These are phyloP conservation scores for Lathyrus aphaca DNA, from an alignment of 306 rosid species.

Conservation along the genomic window DNA sequence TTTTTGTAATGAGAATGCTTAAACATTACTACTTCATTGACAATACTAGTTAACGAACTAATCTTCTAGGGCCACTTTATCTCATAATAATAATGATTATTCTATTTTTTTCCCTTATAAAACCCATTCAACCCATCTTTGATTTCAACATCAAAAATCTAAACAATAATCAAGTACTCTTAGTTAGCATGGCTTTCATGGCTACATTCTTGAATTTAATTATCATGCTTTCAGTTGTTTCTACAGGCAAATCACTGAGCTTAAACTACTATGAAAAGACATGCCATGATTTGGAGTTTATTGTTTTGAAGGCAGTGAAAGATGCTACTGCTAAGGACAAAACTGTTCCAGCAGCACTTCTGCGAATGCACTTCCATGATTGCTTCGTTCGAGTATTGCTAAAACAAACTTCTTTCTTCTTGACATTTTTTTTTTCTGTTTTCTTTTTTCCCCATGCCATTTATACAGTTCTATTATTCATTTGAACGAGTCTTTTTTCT, in stretches of 20 bases:
- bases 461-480: constrained; percentile 2
- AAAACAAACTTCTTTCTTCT: background rate
- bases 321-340: constrained; percentile 53
- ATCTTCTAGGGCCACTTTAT: constrained; percentile 48
- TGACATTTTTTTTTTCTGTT: background rate
- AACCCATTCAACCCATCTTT: constrained; percentile 33
- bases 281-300: constrained; percentile 68
- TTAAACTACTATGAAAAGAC: constrained; percentile 68
- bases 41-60: constrained; percentile 47
- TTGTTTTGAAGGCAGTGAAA: constrained; percentile 48
- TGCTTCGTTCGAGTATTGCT: constrained; percentile 74
- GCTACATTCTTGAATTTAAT: constrained; percentile 51
- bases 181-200: constrained; percentile 43
- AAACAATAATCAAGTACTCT: constrained; percentile 35
- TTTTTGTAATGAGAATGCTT: constrained; percentile 55
- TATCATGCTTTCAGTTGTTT: constrained; percentile 50
- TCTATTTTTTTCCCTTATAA: constrained; percentile 49
- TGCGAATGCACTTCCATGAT: constrained; percentile 84
- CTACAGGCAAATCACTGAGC: constrained; percentile 59
- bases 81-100: constrained; percentile 27
- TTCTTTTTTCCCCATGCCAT: constrained; percentile 3
- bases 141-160: constrained; percentile 36
- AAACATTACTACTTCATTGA: constrained; percentile 54
- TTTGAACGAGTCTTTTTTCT: background rate
- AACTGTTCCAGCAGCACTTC: constrained; percentile 80